Conservation (phyloP, 2,329 filamentous ascomycete genomes). For the Sporothrix schenckii region DNA sequence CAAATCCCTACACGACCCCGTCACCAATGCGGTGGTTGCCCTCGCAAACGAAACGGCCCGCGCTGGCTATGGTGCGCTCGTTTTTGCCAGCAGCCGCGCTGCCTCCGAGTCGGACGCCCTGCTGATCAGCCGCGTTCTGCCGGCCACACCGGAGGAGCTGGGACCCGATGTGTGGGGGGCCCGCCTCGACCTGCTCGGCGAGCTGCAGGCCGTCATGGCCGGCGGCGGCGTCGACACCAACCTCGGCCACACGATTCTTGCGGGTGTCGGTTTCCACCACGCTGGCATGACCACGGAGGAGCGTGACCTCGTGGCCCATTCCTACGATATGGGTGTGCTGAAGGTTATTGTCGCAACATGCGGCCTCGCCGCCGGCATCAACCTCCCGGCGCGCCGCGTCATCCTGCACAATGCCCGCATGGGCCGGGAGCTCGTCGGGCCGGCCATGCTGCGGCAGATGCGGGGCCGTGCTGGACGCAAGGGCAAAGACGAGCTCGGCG, state of each 20-base stretch:
- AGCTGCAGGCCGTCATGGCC: constrained; percentile 61
- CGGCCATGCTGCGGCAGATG: constrained; percentile 81
- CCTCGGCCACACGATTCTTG: constrained; percentile 65
- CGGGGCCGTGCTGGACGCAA: constrained; percentile 76
- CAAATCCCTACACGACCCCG: constrained; percentile 65
- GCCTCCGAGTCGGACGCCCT: constrained; percentile 70
- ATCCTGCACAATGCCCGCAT: constrained; percentile 76
- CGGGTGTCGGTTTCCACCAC: constrained; percentile 73
- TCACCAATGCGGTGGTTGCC: constrained; percentile 71
- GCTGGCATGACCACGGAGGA: constrained; percentile 75
- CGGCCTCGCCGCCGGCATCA: constrained; percentile 81
- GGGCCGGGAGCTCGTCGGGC: constrained; percentile 75
- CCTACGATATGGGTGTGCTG: constrained; percentile 69
- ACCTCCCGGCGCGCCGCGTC: constrained; percentile 71
- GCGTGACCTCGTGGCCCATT: constrained; percentile 69
- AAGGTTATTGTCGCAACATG: constrained; percentile 77
- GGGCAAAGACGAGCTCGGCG: constrained; percentile 75
- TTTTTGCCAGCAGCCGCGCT: constrained; percentile 72
- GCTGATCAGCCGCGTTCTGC: constrained; percentile 68
- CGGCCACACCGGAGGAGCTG: constrained; percentile 49
- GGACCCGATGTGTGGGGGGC: constrained; percentile 56
- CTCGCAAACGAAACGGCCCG: constrained; percentile 69
- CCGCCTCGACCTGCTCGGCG: constrained; percentile 65
- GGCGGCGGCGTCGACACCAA: constrained; percentile 66
- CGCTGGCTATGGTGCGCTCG: constrained; percentile 70